Percentiles rank a stretch among this genome's conserved stretches.
phyloP scores from a whole-genome alignment of 371 early-diverging fungal species.

The Syncephalastrum sp. region DNA sequence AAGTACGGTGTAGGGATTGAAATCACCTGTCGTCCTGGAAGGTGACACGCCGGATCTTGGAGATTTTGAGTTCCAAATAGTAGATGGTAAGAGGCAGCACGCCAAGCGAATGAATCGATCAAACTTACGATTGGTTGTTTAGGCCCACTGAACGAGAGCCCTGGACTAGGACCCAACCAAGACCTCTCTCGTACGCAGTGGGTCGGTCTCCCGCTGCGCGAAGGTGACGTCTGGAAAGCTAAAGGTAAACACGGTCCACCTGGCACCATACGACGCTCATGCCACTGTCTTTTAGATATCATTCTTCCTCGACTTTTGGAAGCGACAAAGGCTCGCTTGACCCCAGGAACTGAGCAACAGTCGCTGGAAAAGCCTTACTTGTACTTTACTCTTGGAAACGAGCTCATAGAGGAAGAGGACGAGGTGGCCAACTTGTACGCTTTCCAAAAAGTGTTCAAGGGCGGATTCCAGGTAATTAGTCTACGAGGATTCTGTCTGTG shows the following conservation, averaged over 20 bases:
- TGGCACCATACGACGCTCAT: background rate
- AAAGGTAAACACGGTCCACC: slow-evolving; percentile 31
- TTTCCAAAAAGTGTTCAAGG: slow-evolving; percentile 59
- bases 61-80: slow-evolving; percentile 60
- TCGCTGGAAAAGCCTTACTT: slow-evolving; percentile 24
- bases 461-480: slow-evolving; percentile 55
- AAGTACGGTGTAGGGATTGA: slow-evolving; percentile 30
- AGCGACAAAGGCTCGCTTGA: slow-evolving; percentile 22
- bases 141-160: slow-evolving; percentile 33
- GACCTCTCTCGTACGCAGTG: slow-evolving; percentile 48
- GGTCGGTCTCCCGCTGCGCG: slow-evolving; percentile 39
- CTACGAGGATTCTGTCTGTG: background rate
- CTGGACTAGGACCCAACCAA: slow-evolving; percentile 17
- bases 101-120: background rate
- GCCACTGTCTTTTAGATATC: slow-evolving; percentile 16
- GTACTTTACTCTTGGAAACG: slow-evolving; percentile 39
- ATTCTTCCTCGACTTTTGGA: slow-evolving; percentile 22
- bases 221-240: slow-evolving; percentile 46
- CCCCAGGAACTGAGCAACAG: slow-evolving; percentile 19
- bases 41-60: slow-evolving; percentile 68
- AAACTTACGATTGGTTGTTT: too few relatives aligned
- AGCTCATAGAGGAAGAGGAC: slow-evolving; percentile 30
- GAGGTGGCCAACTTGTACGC: slow-evolving; percentile 51
- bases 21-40: slow-evolving; percentile 43
- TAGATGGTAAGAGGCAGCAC: slow-evolving; percentile 39